Base-by-base conservation (phyloP, 345 rosid genomes). In the Lenwebbia sp. region DNA sequence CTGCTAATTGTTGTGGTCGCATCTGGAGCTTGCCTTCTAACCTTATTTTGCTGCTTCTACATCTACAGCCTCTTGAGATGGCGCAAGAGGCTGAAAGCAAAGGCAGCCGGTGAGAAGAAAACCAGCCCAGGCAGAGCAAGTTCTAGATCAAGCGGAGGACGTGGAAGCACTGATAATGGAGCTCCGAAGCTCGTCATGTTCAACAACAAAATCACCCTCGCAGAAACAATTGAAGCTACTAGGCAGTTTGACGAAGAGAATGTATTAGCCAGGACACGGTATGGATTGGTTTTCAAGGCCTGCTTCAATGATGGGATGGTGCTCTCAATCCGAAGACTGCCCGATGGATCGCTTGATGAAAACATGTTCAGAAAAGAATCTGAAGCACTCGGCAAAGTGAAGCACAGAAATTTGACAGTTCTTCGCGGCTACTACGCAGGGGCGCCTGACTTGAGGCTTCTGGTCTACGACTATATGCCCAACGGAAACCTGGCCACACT, bases 381-480 rank as follows among this genome's bases (percentile, higher is more conserved):
- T 0, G 99, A 97, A 54, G 88, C 88, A 21, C 90, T 97, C 25
- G 96, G 99, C 85, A 97, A 92, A 88, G 94, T 96, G 75, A 94
- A 93, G 94, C 99, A 97, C 92, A 86, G 95, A 17, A 97, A 97
- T 91, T 86, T 97, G 70, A 97, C 99, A 0, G 98, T 96, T 53
- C 92, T 96, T 57, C 97, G 99, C 0, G 99, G 99, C 22, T 97
- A 95, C 91, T 96, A 94, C 10, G 96, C 96, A 0, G 99, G 99
- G 47, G 92, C 96, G 81, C 95, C 96, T 2, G 98, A 97, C 88
- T 40, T 92, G 54, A 93, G 98, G 90, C 96, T 97, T 30, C 91
- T 97, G 83, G 97, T 91, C 11, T 95, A 91, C 78, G 99, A 95
- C 87, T 96, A 96, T 94, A 96, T 96, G 99, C 99, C 99, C 1